These are phyloP conservation scores for Podospora pseudopauciseta DNA, from an alignment of 495 filamentous ascomycete species.

Conservation along the genomic window DNA sequence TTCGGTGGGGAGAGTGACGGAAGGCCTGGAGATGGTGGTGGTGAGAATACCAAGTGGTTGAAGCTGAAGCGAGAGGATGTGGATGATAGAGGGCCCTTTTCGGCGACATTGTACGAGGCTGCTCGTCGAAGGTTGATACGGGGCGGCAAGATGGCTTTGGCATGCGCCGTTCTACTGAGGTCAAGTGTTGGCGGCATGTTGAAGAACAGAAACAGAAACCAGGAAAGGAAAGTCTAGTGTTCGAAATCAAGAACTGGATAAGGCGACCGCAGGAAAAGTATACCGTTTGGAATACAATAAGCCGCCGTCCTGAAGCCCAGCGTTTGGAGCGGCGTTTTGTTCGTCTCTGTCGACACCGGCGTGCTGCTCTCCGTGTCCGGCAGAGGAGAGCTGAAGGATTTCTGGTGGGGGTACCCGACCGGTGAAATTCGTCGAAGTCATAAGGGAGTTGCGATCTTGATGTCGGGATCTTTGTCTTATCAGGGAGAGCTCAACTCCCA, in stretches of 20 bases:
- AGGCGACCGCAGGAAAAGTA: not conserved
- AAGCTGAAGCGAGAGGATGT: conserved; percentile 58
- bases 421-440: conserved; percentile 2
- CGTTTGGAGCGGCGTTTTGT: not conserved
- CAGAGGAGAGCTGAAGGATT: not conserved
- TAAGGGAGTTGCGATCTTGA: not conserved
- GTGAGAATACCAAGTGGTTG: conserved; percentile 59
- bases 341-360: not conserved
- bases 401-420: conserved; percentile 1
- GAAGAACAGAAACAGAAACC: conserved; percentile 5
- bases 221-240: not conserved
- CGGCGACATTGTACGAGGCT: conserved; percentile 43
- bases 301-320: not conserved
- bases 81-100: conserved; percentile 48
- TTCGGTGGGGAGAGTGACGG: conserved; percentile 61
- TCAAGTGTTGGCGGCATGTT: conserved; percentile 51
- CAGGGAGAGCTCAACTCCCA: not conserved
- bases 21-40: conserved; percentile 60
- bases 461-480: not conserved
- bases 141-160: conserved; percentile 48
- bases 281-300: conserved; percentile 9
- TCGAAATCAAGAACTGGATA: conserved; percentile 3
- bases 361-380: not conserved
- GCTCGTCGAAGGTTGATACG: conserved; percentile 50
- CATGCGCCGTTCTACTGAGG: conserved; percentile 44